These are phyloP conservation scores for Skeletonema potamos DNA, from an alignment of 108 stramenopile species.

Conservation along the genomic window DNA sequence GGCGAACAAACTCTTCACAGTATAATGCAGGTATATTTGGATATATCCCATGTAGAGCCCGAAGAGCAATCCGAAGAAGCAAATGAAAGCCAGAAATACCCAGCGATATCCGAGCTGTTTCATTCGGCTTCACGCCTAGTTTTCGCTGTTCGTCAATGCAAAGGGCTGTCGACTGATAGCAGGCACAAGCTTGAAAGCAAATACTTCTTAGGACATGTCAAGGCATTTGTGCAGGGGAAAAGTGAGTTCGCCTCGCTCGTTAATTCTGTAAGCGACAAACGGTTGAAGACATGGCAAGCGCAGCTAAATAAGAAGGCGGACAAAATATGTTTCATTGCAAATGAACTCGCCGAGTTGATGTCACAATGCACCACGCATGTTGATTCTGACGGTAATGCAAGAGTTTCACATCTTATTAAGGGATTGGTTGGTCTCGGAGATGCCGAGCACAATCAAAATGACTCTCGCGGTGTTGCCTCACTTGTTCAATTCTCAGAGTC, in stretches of 20 bases:
- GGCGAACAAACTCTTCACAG: neutral
- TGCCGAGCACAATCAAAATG: neutral
- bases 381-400: conserved; percentile 27
- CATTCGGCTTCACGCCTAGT: conserved; percentile 30
- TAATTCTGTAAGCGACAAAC: conserved; percentile 37
- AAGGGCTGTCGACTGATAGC: neutral
- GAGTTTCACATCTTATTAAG: conserved; percentile 35
- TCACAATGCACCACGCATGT: conserved; percentile 50
- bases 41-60: neutral
- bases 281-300: conserved; percentile 41
- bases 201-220: conserved; percentile 36
- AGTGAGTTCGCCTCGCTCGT: conserved; percentile 15
- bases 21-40: conserved; percentile 6
- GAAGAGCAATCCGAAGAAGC: neutral
- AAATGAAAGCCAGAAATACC: neutral
- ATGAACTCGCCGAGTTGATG: conserved; percentile 52
- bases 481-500: conserved; percentile 37
- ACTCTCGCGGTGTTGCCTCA: neutral
- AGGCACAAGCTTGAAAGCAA: conserved; percentile 5
- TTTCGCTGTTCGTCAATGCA: conserved; percentile 2
- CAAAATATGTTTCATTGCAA: conserved; percentile 43
- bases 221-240: conserved; percentile 16
- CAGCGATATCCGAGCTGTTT: neutral
- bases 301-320: conserved; percentile 44
- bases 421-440: conserved; percentile 5